Evolutionary conservation across 163 green algal species (phyloP), one percentile per base, ranked within the genome.

Genomic region (Chloromonas sp.): DNA sequence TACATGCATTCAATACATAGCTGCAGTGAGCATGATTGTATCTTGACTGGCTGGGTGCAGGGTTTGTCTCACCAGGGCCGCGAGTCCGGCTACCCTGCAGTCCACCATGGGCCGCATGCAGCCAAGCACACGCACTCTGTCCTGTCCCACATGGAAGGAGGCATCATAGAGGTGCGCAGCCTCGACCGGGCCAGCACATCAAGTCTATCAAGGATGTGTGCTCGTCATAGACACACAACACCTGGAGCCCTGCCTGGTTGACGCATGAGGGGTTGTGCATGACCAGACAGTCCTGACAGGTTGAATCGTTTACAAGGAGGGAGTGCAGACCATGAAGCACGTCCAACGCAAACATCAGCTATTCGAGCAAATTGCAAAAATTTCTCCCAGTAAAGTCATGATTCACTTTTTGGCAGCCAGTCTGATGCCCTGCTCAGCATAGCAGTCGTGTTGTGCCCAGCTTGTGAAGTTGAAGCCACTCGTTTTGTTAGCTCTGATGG

Each of bases 11-110:
- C 11, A 5, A 15, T 74, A 15, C 66, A 5, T 11, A 15, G 66
- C 66, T 11, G 11, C 66, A 5, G 5, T 74, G 66, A 74, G 66
- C 66, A 74, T 74, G 66, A 74, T 36, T 36, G 36, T 36, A 36
- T 36, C 66, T 5, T 74, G 66, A 11, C 66, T 15, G 5, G 66
- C 66, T 74, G 66, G 5, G 66, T 74, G 66, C 66, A 74, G 15
- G 77, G 77, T 8, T 8, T 81, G 77, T 81, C 77, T 2, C 77
- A 81, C 77, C n/a, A 60, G n/a, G 77, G 77, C 77, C 2, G 61
- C 57, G 77, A 81, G 2, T 61, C 3, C 11, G 77, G 77, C 14
- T 81, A 81, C 77, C 77, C 77, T 14, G 15, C 77, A 5, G n/a
- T 60, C 3, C 36, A 57, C 77, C 60, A 81, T 2, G 77, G 77